Evolutionary conservation across 139 green algal genomes (phyloP).

Genomic region (Spirogloea muscicola): DNA sequence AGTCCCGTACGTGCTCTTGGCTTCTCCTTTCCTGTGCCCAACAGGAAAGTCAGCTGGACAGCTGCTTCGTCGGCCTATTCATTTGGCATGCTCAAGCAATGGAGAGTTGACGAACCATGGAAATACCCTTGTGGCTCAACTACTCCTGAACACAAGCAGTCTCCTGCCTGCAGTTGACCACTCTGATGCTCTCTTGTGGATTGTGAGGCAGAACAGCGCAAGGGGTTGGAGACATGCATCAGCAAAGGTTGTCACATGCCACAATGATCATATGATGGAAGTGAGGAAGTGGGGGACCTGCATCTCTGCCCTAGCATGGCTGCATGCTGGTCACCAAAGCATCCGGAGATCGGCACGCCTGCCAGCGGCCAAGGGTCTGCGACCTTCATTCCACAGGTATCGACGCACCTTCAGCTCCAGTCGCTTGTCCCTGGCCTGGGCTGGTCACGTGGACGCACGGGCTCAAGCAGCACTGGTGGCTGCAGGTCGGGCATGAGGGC

Average conservation of each 20-base stretch:
- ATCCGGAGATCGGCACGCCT: conserved; percentile 82
- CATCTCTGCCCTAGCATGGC: conserved; percentile 89
- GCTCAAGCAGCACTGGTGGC: neutral
- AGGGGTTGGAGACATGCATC: no score
- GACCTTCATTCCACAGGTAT: conserved; percentile 1
- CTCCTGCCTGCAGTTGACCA: no score
- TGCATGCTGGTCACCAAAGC: conserved; percentile 91
- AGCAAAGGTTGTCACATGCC: no score
- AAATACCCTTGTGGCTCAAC: no score
- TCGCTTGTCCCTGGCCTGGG: neutral
- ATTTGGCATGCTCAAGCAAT: no score
- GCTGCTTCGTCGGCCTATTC: neutral
- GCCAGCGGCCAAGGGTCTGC: conserved; percentile 48
- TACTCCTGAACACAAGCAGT: no score
- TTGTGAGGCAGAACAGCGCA: no score
- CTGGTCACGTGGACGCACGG: neutral
- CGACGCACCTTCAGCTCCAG: neutral
- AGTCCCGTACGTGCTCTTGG: conserved; percentile 98
- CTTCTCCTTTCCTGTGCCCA: conserved; percentile 36
- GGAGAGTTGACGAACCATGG: no score
- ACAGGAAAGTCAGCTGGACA: neutral
- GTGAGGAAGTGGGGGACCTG: no score
- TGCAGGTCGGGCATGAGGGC: neutral
- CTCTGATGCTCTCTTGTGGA: no score
- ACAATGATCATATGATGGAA: no score